These are phyloP conservation scores for Exophiala lecanii-corni DNA, from an alignment of 2,329 filamentous ascomycete species.

Conservation along the genomic window DNA sequence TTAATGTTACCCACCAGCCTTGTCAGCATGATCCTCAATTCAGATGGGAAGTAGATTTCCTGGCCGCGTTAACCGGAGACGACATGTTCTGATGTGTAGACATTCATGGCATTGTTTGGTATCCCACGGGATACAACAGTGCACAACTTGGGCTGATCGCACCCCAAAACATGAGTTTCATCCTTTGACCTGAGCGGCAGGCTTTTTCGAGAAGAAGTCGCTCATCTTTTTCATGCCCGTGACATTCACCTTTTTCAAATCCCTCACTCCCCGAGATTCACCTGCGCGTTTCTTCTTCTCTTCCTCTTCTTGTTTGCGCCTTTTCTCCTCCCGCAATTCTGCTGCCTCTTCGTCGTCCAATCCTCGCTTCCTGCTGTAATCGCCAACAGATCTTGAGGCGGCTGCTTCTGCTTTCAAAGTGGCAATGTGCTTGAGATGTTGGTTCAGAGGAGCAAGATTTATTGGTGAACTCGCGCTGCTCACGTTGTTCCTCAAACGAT, in stretches of 20 bases:
- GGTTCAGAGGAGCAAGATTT: conserved; percentile 67
- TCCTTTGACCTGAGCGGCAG: conserved; percentile 15
- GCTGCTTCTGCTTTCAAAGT: conserved; percentile 67
- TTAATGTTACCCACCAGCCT: too few species aligned
- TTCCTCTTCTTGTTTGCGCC: conserved; percentile 79
- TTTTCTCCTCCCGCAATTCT: conserved; percentile 67
- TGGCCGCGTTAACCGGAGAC: too few species aligned
- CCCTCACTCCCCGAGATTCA: conserved; percentile 69
- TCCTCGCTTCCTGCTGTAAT: conserved; percentile 41
- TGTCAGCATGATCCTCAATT: too few species aligned
- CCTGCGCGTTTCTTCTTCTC: conserved; percentile 75
- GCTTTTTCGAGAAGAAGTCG: conserved; percentile 75
- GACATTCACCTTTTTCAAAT: conserved; percentile 85
- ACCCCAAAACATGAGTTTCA: too few species aligned
- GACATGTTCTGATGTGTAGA: too few species aligned
- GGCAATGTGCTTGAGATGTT: conserved; percentile 63
- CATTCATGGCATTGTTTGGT: too few species aligned
- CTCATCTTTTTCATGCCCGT: conserved; percentile 96
- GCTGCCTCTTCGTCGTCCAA: conserved; percentile 41
- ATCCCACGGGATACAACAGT: too few species aligned
- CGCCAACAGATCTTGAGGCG: conserved; percentile 56
- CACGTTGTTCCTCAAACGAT: conserved; percentile 26
- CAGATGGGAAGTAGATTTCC: too few species aligned
- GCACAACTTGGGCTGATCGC: too few species aligned
- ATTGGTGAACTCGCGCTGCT: conserved; percentile 39